phyloP scores from a whole-genome alignment of 768 basidiomycete genomes.

The Lactarius psammicola region DNA sequence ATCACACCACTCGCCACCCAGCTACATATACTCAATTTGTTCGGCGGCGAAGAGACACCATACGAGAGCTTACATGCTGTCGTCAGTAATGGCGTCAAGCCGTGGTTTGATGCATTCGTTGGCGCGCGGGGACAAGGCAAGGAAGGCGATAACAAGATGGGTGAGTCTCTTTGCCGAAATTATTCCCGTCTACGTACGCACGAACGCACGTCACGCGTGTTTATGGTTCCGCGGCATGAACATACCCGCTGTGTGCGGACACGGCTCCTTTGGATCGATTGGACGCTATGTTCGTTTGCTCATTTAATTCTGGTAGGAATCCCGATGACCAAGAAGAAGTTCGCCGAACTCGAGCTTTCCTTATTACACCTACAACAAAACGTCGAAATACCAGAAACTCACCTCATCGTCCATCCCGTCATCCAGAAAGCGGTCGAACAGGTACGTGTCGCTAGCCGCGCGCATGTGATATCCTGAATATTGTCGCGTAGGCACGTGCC shows the following conservation, averaged over 20 bases:
- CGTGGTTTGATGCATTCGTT: constrained; percentile 98
- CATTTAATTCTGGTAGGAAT: constrained; percentile 51
- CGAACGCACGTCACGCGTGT: background rate
- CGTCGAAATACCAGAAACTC: constrained; percentile 97
- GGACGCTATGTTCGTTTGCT: background rate
- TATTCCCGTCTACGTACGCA: background rate
- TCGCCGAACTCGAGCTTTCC: constrained; percentile 94
- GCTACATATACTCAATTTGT: constrained; percentile 89
- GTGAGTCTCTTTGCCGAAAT: constrained; percentile 36
- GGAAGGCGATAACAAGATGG: constrained; percentile 81
- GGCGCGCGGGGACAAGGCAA: constrained; percentile 75
- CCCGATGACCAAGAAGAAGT: constrained; percentile 99
- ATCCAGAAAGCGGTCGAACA: constrained; percentile 87
- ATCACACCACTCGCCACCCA: constrained; percentile 77
- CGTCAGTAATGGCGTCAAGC: constrained; percentile 93
- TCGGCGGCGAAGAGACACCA: constrained; percentile 83
- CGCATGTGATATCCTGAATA: background rate
- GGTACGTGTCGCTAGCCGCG: constrained; percentile 11
- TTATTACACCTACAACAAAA: constrained; percentile 96
- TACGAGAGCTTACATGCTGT: constrained; percentile 96
- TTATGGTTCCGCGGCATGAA: background rate
- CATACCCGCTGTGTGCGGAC: background rate
- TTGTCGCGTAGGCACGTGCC: constrained; percentile 42
- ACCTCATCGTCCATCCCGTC: constrained; percentile 85
- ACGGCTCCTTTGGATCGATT: background rate